Base-by-base conservation (phyloP, 2,329 filamentous ascomycete genomes). In the Colletotrichum liaoningense region DNA sequence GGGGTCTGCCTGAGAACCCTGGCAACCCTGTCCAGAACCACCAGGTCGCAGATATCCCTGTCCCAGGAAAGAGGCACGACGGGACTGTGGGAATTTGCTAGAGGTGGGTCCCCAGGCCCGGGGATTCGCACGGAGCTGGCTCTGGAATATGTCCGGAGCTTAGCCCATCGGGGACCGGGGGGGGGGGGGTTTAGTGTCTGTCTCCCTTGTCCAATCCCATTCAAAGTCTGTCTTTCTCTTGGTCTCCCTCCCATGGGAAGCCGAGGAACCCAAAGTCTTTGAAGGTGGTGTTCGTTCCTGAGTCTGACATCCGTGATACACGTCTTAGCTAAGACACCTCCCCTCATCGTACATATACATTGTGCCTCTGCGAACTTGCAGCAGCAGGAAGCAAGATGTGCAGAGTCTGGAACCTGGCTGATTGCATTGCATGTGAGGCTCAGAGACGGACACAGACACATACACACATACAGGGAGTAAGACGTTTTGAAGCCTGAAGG, bases 91-190 rank as follows among this genome's bases (percentile, higher is more conserved):
- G 49, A 46, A 63, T 54, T n/a, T n/a, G 22, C 22, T 30, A 19
- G 19, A n/a, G 9, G 60, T 69, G 60, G 67, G 16, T 19, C 49
- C 19, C 16, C 19, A 28, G 28, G 19, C 59, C 66, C 33, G 46
- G 67, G 66, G 66, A 65, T 64, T 73, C 67, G 67, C 67, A 70
- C 70, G 59, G 70, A 70, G 70, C 70, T 64, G 26, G 62, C 66
- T 73, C 66, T 69, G 42, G 66, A 42, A 73, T 73, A 69, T 56
- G 55, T 60, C 70, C 42, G 70, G 55, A 56, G 54, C 69, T 63
- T 69, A 63, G 38, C 54, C 58, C 14, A 56, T 63, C 49, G 38
- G 59, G 66, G 57, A 19, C 2, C 8, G 5, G 7, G 19, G 42
- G 38, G 38, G 42, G 42, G 9, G 9, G n/a, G n/a, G n/a, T n/a